These are phyloP conservation scores for Cercophora sp. DNA, from an alignment of 495 filamentous ascomycete genomes.

Conservation along the genomic window DNA sequence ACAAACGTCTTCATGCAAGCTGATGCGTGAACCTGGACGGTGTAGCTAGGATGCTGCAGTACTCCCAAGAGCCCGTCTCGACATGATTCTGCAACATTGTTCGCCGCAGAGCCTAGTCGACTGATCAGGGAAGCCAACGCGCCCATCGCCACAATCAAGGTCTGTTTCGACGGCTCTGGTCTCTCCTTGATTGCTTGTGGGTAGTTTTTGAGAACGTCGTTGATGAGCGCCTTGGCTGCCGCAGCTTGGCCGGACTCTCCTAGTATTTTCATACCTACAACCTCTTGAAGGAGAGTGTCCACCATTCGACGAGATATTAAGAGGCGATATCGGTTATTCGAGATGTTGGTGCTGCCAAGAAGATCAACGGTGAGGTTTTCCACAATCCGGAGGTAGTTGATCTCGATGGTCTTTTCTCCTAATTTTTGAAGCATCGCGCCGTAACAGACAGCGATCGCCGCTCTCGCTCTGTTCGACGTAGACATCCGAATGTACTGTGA, in stretches of 20 bases:
- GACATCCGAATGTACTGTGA: constrained; percentile 75
- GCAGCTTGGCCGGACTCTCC: constrained; percentile 82
- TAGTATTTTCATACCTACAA: constrained; percentile 75
- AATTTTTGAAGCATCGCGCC: constrained; percentile 70
- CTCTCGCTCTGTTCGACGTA: constrained; percentile 74
- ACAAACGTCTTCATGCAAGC: constrained; percentile 83
- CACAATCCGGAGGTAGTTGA: constrained; percentile 72
- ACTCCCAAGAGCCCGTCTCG: constrained; percentile 88
- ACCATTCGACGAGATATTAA: constrained; percentile 82
- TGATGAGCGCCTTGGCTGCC: constrained; percentile 77
- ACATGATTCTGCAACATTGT: constrained; percentile 69
- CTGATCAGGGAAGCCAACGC: constrained; percentile 74
- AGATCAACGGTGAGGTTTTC: constrained; percentile 78
- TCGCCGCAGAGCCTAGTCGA: constrained; percentile 77
- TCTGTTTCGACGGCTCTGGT: constrained; percentile 84
- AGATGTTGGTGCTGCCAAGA: constrained; percentile 69
- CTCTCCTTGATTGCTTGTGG: constrained; percentile 89
- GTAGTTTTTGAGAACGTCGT: constrained; percentile 88
- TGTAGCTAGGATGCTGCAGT: constrained; percentile 91
- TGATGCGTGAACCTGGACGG: constrained; percentile 85
- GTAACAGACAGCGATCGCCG: constrained; percentile 85
- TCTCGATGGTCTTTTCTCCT: constrained; percentile 71
- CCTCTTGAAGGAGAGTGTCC: constrained; percentile 76
- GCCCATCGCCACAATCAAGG: constrained; percentile 72
- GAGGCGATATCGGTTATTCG: constrained; percentile 81